These are phyloP conservation scores for Entomophthora muscae DNA, from an alignment of 371 early-diverging fungal genomes.

Conservation along the genomic window DNA sequence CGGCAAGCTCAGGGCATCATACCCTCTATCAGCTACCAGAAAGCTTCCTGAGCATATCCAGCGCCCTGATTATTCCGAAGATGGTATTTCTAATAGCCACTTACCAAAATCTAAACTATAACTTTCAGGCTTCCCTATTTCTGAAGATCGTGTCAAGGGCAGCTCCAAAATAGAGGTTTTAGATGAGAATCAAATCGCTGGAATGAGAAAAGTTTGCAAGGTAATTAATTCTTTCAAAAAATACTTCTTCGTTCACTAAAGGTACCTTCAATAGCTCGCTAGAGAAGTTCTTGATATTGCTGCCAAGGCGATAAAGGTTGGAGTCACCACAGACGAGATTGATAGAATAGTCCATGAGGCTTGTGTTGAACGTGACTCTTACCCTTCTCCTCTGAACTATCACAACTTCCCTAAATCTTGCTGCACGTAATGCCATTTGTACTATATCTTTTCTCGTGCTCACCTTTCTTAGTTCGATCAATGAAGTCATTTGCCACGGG, in stretches of 20 bases:
- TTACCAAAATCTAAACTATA: background rate
- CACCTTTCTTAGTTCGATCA: constrained; percentile 22
- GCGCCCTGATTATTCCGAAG: constrained; percentile 69
- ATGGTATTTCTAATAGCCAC: constrained; percentile 15
- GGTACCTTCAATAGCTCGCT: constrained; percentile 29
- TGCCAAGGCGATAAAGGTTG: constrained; percentile 52
- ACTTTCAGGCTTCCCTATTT: constrained; percentile 34
- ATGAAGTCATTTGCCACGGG: constrained; percentile 73
- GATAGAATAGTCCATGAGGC: constrained; percentile 78
- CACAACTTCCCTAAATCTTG: constrained; percentile 77
- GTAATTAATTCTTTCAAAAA: constrained; percentile 20
- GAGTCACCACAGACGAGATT: constrained; percentile 74
- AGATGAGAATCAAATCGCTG: constrained; percentile 49
- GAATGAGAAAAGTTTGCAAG: constrained; percentile 58
- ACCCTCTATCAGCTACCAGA: constrained; percentile 66
- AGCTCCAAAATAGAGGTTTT: constrained; percentile 45
- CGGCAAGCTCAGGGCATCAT: constrained; percentile 64
- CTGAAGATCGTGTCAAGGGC: constrained; percentile 42
- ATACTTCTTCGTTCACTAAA: background rate
- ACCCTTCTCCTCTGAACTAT: constrained; percentile 93
- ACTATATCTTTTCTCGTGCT: constrained; percentile 12
- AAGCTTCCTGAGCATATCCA: constrained; percentile 52
- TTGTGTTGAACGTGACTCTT: constrained; percentile 61
- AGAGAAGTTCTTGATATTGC: constrained; percentile 75
- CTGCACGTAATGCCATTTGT: constrained; percentile 70